A percentile compares a stretch with the other conserved stretches of the same genome.
Conservation (phyloP, 176 grass and related monocot species). For the Oryza glaberrima region DNA sequence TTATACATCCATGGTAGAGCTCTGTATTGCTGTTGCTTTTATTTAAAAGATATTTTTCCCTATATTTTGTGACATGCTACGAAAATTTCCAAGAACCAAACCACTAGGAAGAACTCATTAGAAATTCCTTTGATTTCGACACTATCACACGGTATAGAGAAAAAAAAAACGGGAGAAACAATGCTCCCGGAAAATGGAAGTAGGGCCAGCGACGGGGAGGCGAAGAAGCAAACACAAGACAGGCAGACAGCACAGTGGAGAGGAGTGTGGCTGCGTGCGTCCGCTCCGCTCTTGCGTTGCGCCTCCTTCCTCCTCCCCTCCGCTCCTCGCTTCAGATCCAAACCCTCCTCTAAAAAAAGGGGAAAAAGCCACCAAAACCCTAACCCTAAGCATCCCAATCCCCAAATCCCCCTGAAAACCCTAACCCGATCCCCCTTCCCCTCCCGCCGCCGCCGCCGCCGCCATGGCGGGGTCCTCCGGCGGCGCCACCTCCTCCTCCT, state of each 20-base stretch:
- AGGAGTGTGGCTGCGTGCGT: too few species aligned
- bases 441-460: conserved; percentile 11
- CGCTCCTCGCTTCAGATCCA: conserved; percentile 43
- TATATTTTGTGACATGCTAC: too few species aligned
- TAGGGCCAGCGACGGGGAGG: too few species aligned
- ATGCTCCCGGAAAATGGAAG: background rate
- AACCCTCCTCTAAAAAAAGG: conserved; percentile 47
- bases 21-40: too few species aligned
- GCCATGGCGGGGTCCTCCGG: conserved; percentile 57
- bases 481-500: conserved; percentile 53
- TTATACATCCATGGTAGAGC: too few species aligned
- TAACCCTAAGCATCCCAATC: conserved; percentile 56
- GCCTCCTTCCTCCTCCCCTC: background rate
- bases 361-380: conserved; percentile 58
- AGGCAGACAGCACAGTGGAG: background rate
- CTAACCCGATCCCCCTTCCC: conserved; percentile 12
- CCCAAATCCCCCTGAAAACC: conserved; percentile 35
- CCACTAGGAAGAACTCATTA: too few species aligned
- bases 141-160: background rate
- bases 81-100: too few species aligned
- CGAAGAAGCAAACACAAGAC: background rate
- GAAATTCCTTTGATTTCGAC: background rate
- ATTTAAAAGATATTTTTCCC: too few species aligned
- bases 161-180: background rate
- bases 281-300: background rate